Evolutionary conservation across 345 rosid genomes (phyloP), one percentile per base, ranked within the genome.

Genomic region (Citrus cavaleriei): DNA sequence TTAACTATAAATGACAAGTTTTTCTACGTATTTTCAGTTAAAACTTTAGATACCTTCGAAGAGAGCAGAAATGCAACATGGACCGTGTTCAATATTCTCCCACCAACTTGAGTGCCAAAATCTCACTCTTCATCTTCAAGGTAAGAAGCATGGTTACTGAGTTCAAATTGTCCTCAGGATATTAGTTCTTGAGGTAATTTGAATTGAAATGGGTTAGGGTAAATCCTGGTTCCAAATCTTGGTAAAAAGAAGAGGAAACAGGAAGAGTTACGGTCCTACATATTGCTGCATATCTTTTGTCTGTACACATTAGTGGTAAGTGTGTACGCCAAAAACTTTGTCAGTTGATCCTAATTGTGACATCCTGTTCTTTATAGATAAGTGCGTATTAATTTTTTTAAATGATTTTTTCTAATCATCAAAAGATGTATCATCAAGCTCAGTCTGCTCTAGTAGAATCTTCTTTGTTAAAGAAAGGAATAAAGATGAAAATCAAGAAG

Each of bases 401-500:
- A 6, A 66, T 49, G 27, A 54, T 67, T 5, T 67, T 55, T 55
- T 16, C 22, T 19, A 28, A 69, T 69, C 74, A 68, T 21, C n/a
- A 46, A 58, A 68, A 69, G 70, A 42, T 57, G 72, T 28, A 30
- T 70, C 66, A 22, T 40, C 32, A 24, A 60, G 55, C 80, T 62
- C 34, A 35, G 37, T 38, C 79, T 58, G 10, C 22, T 40, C 74
- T 60, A 58, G 68, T 21, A 64, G 76, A 75, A 83, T 70, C 68
- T 55, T 54, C 72, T 78, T 68, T 68, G 73, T 18, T 28, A 81
- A 81, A 68, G 75, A 54, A 80, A 72, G 76, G 87, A 84, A 80
- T 80, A 82, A 86, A 82, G 81, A 70, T 7, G 83, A 68, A 58
- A 80, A 72, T 68, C 77, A 51, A 71, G 60, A 67, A 74, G 51